Base-by-base conservation (phyloP, 2,329 filamentous ascomycete species). In the Ceratocystis cubensis region DNA sequence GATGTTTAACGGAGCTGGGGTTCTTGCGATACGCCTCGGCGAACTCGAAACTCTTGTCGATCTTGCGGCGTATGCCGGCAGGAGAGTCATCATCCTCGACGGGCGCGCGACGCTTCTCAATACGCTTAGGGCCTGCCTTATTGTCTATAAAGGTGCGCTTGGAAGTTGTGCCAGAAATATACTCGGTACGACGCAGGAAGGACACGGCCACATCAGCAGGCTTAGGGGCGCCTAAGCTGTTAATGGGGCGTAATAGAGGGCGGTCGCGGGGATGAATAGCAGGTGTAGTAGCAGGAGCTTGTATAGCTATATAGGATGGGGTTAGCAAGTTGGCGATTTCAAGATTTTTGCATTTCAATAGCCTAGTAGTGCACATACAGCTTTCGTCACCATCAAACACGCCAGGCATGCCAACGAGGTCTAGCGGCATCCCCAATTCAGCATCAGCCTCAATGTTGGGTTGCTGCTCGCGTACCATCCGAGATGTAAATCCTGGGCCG, bases 391-490 rank as follows among this genome's bases (percentile, higher is more conserved):
- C 93, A 72, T 97, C 87, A 73, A 97, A 96, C 67, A 97, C 87
- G 37, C 92, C 91, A 5, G 93, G 93, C 78, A 97, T 90, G 72
- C 94, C 94, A 67, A 97, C 88, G 71, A 99, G 78, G 75, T 97
- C 93, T 74, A 99, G 85, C 68, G 92, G 91, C 94, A 99, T 97
- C 67, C 94, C 94, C 71, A 97, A 83, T 79, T 99, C 94, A 7
- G 92, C 94, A 83, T 99, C 94, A 37, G 91, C 91, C 77, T 99
- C 94, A 69, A 99, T 94, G 74, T 96, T 97, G 62, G 96, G 81
- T 64, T 93, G 89, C 78, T 97, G 94, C 73, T 96, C 91, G 73
- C 93, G 83, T 20, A 89, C 91, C 71, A 99, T 80, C 70, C 91
- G 86, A 59, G 92, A 94, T 37, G 92, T 91, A 78, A 96, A 99